A percentile compares a stretch with the other conserved stretches of the same genome.
phyloP scores from a whole-genome alignment of 2,329 filamentous ascomycete genomes.

The Fusarium begoniae region DNA sequence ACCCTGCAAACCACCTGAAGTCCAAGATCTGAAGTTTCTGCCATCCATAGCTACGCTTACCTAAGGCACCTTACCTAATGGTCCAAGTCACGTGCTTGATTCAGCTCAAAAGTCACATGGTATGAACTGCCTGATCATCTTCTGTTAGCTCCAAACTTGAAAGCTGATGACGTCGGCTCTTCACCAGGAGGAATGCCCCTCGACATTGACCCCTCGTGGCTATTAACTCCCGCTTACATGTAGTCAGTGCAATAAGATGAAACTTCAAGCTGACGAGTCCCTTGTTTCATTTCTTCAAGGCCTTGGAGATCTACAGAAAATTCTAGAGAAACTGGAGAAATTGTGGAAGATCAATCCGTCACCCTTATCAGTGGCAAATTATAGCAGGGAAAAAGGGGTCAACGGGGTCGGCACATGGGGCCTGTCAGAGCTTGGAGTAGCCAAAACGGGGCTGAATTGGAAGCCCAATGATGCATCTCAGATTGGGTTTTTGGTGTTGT shows the following conservation, averaged over 20 bases:
- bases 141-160: slow-evolving; percentile 5
- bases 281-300: slow-evolving; percentile 39
- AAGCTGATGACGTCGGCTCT: slow-evolving; percentile 35
- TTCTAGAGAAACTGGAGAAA: slow-evolving; percentile 17
- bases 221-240: slow-evolving; percentile 14
- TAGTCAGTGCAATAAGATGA: slow-evolving; percentile 6
- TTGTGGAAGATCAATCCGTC: slow-evolving; percentile 8
- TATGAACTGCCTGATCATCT: neutral
- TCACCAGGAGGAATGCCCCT: slow-evolving; percentile 24
- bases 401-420: slow-evolving; percentile 13
- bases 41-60: slow-evolving; percentile 19
- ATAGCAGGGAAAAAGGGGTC: slow-evolving; percentile 24
- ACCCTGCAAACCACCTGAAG: slow-evolving; percentile 29
- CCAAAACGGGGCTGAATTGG: slow-evolving; percentile 7
- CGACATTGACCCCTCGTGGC: slow-evolving; percentile 27
- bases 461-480: slow-evolving; percentile 27
- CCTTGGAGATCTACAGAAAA: slow-evolving; percentile 31
- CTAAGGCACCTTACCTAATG: slow-evolving; percentile 10
- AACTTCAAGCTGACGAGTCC: slow-evolving; percentile 38
- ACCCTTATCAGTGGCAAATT: slow-evolving; percentile 39
- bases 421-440: slow-evolving; percentile 9
- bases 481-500: slow-evolving; percentile 32
- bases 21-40: slow-evolving; percentile 42
- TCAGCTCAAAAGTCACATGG: slow-evolving; percentile 10
- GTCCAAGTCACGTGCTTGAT: neutral